Evolutionary conservation across 139 green algal species (phyloP), one percentile per base, ranked within the genome.

Genomic region (Coelastrella sp.): DNA sequence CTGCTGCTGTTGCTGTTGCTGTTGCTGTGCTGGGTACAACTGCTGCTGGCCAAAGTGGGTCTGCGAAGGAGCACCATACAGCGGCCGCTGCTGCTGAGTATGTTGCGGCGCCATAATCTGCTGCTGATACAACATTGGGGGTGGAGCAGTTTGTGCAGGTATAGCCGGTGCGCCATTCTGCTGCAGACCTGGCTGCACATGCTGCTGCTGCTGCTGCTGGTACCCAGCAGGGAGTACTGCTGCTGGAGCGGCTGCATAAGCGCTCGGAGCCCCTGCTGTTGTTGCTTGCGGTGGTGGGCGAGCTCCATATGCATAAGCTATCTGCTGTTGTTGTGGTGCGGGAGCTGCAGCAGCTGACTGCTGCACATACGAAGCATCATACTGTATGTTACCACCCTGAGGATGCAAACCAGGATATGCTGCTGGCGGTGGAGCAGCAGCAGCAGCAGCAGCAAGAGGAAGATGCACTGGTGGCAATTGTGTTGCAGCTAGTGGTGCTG

Each of bases 261-360:
- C 15, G 37, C 9, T 57, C 38, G 38, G 21, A 43, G 37, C 38
- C 57, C 38, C 38, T 76, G 67, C 67, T 76, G 67, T 19, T 75
- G 67, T 37, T 76, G 67, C 67, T n/a, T 76, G 67, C 19, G 21
- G 23, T 43, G 72, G 43, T 64, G 72, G n/a, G 66, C 66, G 41
- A 34, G 32, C 25, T 19, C 62, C 45, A 57, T 57, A 57, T 40
- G 34, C 3, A 21, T 37, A 37, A 40, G 37, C 69, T 59, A 38
- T 38, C 27, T 35, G 64, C 40, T 78, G 66, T 35, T 71, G 66
- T 34, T 32, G 23, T 67, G 59, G 15, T 67, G 59, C 15, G 21
- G 59, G 15, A 30, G 3, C 59, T 67, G 59, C 59, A 13, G 66
- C 7, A 41, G 72, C 64, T 43, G 32, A 11, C 64, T 2, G 21